Evolutionary conservation across 1,284 basidiomycete species (phyloP).

Genomic region (Apiotrichum akiyoshidainum): DNA sequence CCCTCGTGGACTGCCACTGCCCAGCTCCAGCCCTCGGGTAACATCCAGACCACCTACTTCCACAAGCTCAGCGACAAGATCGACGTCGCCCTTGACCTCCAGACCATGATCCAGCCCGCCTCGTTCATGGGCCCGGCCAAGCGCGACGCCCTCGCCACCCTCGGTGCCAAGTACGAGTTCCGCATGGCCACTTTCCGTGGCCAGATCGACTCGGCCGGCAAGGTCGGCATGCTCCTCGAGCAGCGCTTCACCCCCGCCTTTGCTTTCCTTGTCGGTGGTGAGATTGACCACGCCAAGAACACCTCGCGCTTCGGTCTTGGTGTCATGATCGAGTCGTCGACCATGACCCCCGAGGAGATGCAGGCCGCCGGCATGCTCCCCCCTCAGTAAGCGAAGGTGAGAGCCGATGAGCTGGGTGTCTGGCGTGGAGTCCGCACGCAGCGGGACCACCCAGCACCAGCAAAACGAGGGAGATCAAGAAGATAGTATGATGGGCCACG

Average conservation of each 20-base stretch:
- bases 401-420: neutral
- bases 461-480: neutral
- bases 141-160: constrained; percentile 85
- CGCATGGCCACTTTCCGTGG: constrained; percentile 88
- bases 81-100: constrained; percentile 95
- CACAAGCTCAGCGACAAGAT: constrained; percentile 93
- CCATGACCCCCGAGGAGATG: constrained; percentile 51
- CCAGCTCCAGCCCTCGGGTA: constrained; percentile 77
- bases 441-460: too few species aligned
- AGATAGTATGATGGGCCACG: neutral
- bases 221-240: constrained; percentile 91
- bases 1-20: constrained; percentile 90
- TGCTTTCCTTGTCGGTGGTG: constrained; percentile 88
- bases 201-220: constrained; percentile 87
- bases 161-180: constrained; percentile 96
- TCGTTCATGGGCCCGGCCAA: constrained; percentile 56
- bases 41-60: constrained; percentile 92
- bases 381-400: constrained; percentile 20
- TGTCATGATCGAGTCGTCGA: constrained; percentile 79
- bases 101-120: constrained; percentile 70
- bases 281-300: constrained; percentile 99
- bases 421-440: neutral
- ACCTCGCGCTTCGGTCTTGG: constrained; percentile 91
- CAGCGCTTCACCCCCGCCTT: constrained; percentile 94
- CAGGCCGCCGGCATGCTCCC: constrained; percentile 48